Base-by-base conservation (phyloP, 306 rosid genomes). In the Calophaca sinica region DNA sequence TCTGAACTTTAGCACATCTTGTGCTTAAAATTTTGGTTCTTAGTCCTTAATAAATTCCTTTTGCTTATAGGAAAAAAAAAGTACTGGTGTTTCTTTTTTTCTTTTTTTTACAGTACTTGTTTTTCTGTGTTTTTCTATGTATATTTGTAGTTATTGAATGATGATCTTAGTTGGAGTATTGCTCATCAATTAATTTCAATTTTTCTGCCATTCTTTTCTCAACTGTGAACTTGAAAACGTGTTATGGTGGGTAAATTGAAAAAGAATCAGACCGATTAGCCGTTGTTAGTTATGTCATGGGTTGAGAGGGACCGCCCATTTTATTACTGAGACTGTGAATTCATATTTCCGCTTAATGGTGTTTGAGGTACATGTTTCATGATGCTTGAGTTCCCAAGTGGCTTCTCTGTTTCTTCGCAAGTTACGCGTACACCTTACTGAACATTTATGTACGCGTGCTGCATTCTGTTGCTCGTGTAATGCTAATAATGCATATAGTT, bases 401-500 rank as follows among this genome's bases (percentile, higher is more conserved):
- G 36, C 62, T 32, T 54, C 60, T 70, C 59, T 67, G 26, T 65
- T 46, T 46, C 5, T 20, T 15, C 7, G 36, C 39, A 50, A 52
- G 51, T 54, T 32, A 54, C 9, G 73, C 74, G 54, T 70, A 26
- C 31, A 20, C 26, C 26, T 20, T 20, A 20, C 26, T 20, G 26
- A 55, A 4, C 36, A 2, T 33, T 33, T 33, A 33, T 11, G 61
- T 75, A 78, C 69, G 70, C 70, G 72, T 85, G 77, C 31, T 26
- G 70, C 57, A 36, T 61, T 82, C 29, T 64, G 55, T 44, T 78
- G 53, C 52, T 39, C 73, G 9, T 79, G 44, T 61, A 62, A 38
- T 73, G 75, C 65, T 55, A 46, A 76, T 70, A 69, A 53, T 50
- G 28, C 69, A 68, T 15, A 32, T 61, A 50, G 68, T 68, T 81